Evolutionary conservation across 2,329 filamentous ascomycete genomes (phyloP).

Genomic region (Sclerotinia sclerotiorum): DNA sequence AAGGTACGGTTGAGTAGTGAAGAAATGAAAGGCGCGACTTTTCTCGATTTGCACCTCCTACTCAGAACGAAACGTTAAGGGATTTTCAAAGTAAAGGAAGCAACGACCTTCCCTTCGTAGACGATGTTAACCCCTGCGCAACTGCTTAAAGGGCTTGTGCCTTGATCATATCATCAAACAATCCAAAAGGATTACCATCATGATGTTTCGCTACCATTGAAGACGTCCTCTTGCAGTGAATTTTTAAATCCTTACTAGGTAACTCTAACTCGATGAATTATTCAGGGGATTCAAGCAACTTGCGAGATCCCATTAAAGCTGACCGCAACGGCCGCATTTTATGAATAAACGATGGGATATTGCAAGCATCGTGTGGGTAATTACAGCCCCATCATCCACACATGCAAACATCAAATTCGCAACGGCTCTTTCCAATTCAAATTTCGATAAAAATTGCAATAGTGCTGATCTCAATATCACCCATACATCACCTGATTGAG

Average conservation of each 20-base stretch:
- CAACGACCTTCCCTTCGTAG: background rate
- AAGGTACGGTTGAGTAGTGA: background rate
- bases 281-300: background rate
- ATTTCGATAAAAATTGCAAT: background rate
- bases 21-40: background rate
- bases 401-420: background rate
- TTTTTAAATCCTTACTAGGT: background rate
- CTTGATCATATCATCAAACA: background rate
- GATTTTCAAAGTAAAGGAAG: background rate
- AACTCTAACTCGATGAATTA: background rate
- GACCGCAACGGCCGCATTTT: background rate
- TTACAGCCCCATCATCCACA: slow-evolving; percentile 8
- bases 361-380: slow-evolving; percentile 35
- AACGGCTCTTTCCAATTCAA: slow-evolving; percentile 29
- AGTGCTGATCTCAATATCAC: background rate
- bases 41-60: background rate
- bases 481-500: slow-evolving; percentile 31
- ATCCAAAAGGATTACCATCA: too few relatives aligned
- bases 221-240: background rate
- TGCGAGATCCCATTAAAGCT: background rate
- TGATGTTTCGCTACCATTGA: background rate
- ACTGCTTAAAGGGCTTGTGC: background rate
- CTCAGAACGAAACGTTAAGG: background rate
- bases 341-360: slow-evolving; percentile 2
- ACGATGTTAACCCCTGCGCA: background rate